Percentiles rank a stretch among this genome's conserved stretches.
phyloP scores from a whole-genome alignment of 164 flowering plant genomes.

The Aristolochia californica region DNA sequence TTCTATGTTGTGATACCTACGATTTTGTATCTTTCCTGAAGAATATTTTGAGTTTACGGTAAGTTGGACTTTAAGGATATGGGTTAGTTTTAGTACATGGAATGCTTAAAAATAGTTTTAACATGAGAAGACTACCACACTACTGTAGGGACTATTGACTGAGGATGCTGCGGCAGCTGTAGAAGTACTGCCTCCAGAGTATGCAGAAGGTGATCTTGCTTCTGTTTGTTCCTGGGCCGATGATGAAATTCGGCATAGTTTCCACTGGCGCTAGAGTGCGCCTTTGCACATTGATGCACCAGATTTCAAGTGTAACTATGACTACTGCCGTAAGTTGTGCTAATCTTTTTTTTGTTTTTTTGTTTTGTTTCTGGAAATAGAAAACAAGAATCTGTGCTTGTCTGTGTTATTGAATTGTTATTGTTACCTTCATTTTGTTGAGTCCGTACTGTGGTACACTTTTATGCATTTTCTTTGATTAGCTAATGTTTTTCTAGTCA shows the following conservation, averaged over 20 bases:
- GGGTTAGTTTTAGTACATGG: too few species aligned
- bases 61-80: too few species aligned
- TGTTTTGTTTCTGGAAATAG: too few species aligned
- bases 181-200: conserved; percentile 61
- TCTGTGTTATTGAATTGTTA: too few species aligned
- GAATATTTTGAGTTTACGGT: too few species aligned
- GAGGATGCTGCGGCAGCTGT: conserved; percentile 56
- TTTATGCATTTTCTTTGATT: too few species aligned
- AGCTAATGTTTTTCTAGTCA: too few species aligned
- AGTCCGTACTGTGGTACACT: too few species aligned
- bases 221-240: conserved; percentile 87
- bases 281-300: conserved; percentile 85
- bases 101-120: too few species aligned
- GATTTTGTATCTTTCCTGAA: too few species aligned
- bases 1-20: too few species aligned
- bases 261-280: conserved; percentile 63
- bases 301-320: conserved; percentile 80
- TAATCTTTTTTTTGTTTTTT: not conserved
- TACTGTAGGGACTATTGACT: conserved; percentile 46
- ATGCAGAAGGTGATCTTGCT: conserved; percentile 81
- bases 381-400: not conserved
- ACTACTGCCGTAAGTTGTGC: conserved; percentile 61
- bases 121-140: not conserved
- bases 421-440: too few species aligned
- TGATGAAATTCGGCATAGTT: conserved; percentile 49